Percentiles rank a stretch among this genome's conserved stretches.
These are phyloP conservation scores for Endocladia muricata DNA, from an alignment of 31 red algal species.

Conservation along the genomic window DNA sequence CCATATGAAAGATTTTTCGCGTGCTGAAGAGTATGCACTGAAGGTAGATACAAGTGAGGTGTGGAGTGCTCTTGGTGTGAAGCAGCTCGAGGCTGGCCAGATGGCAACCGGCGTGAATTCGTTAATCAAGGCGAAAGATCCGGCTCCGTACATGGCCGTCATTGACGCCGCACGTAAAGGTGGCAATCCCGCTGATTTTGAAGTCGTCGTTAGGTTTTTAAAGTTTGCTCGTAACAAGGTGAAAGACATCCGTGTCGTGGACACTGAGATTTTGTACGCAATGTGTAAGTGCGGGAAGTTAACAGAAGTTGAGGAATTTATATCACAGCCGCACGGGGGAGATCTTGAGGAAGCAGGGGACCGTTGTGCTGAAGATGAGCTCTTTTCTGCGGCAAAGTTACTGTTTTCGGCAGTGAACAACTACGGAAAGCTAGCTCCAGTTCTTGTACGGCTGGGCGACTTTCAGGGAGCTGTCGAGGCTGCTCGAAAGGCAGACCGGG, in stretches of 20 bases:
- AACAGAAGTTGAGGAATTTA: constrained; percentile 93
- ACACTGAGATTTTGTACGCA: constrained; percentile 95
- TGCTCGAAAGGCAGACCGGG: constrained; percentile 88
- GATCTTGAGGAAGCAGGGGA: constrained; percentile 96
- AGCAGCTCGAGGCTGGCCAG: constrained; percentile 70
- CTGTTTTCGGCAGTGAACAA: constrained; percentile 90
- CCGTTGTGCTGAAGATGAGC: constrained; percentile 85
- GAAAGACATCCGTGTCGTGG: constrained; percentile 84
- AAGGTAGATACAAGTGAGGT: constrained; percentile 85
- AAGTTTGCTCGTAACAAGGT: constrained; percentile 94
- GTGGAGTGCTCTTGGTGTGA: constrained; percentile 86
- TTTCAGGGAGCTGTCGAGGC: constrained; percentile 90
- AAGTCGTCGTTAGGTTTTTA: constrained; percentile 83
- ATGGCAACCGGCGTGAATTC: constrained; percentile 87
- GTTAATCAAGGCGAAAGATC: constrained; percentile 87
- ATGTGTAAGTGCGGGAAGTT: constrained; percentile 81
- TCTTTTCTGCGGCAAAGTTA: constrained; percentile 85
- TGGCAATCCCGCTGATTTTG: constrained; percentile 74
- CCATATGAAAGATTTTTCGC: constrained; percentile 81
- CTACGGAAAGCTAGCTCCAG: constrained; percentile 86
- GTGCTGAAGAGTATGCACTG: constrained; percentile 86
- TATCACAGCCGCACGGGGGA: constrained; percentile 83
- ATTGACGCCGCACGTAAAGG: constrained; percentile 81
- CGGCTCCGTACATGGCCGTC: constrained; percentile 78
- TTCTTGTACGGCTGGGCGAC: constrained; percentile 87